Conservation (phyloP, 2,329 filamentous ascomycete species). For the Epichloe coenophiala region DNA sequence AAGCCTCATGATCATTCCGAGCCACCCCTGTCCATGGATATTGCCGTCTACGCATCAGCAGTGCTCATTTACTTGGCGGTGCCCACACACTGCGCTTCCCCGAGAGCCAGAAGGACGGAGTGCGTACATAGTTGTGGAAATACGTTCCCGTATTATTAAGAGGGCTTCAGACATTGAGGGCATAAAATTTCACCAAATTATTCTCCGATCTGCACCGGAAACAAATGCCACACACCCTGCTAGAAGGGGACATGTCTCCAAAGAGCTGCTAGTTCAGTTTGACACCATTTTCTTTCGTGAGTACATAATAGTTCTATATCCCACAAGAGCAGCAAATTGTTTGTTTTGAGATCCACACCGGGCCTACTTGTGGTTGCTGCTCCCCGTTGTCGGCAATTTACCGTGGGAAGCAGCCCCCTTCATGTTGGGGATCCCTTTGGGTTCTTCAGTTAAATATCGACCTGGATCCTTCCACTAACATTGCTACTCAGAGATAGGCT, state of each 20-base stretch:
- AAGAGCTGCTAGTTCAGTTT: not conserved
- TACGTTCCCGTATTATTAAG: not conserved
- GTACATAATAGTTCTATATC: not conserved
- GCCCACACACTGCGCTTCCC: conserved; percentile 1
- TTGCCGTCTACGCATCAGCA: conserved; percentile 3
- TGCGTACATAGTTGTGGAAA: conserved; percentile 3
- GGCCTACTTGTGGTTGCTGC: not conserved
- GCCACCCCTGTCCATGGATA: conserved; percentile 6
- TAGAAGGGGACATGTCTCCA: not conserved
- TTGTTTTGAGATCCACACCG: conserved; percentile 5
- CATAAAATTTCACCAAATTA: conserved; percentile 7
- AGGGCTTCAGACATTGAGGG: conserved; percentile 1
- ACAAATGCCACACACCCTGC: conserved; percentile 1
- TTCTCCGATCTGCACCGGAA: conserved; percentile 5
- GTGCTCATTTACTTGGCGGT: conserved; percentile 1
- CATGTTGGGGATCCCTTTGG: not conserved
- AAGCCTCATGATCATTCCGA: not conserved
- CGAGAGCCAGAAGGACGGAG: not conserved
- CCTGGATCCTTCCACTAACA: conserved; percentile 6
- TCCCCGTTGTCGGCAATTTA: conserved; percentile 5
- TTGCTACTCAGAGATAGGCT: not conserved
- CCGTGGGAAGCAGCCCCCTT: conserved; percentile 5
- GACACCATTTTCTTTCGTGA: not conserved
- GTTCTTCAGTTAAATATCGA: conserved; percentile 8
- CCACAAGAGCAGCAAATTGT: not conserved